Base-by-base conservation (phyloP, 495 filamentous ascomycete genomes). In the Trichoderma asperelloides region DNA sequence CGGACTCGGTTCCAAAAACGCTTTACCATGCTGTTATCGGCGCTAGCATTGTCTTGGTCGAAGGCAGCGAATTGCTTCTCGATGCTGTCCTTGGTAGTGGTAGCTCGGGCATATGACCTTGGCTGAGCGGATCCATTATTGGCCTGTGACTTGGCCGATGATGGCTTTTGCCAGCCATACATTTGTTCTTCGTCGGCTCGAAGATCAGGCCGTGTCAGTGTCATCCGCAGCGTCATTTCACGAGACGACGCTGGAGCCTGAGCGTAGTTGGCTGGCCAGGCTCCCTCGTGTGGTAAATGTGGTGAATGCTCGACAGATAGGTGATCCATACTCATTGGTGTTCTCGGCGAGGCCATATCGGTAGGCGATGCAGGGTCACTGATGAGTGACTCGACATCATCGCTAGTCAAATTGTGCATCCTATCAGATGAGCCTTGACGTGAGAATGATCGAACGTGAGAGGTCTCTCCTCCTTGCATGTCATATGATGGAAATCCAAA, bases 151-250 rank as follows among this genome's bases (percentile, higher is more conserved):
- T 73, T 73, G 47, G 63, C 67, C 68, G 67, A 67, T 69, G 30
- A 37, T 81, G 57, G 80, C 76, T 66, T 79, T 77, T 81, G 82
- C 79, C 82, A 87, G 16, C 87, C 80, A 69, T 84, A 89, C 41
- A 85, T 78, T 70, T 84, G 81, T 30, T 83, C 85, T 73, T 89
- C 91, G 67, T 86, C 79, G 1, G 85, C 86, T 51, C 91, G 86
- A 65, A 97, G 82, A 72, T 96, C 94, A 0, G 93, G 92, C 63
- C 92, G 84, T 25, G 94, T 97, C 64, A 97, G 83, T 7, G 94
- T 97, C 91, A 97, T 96, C 41, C 91, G 89, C 55, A 97, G 77
- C 16, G 93, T 96, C 94, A 97, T 97, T 76, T 97, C 93, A 21
- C 93, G 87, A 47, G 84, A 88, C 60, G 83, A 83, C 30, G 82